Base-by-base conservation (phyloP, 2,329 filamentous ascomycete species). In the Metarhizium anisopliae region DNA sequence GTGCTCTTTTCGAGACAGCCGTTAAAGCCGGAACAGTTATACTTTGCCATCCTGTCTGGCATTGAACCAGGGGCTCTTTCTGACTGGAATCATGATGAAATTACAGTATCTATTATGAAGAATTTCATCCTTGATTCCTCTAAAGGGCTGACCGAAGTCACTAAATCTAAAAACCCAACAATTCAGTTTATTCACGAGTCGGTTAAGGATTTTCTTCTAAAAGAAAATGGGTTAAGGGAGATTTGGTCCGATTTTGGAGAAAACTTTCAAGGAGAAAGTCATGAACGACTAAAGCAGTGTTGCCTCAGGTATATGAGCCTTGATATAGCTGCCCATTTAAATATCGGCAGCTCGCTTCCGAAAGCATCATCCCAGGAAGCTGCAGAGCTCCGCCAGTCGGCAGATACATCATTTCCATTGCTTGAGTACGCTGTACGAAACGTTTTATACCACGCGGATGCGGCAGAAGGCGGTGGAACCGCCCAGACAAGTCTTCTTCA, bases 101-200 rank as follows among this genome's bases (percentile, higher is more conserved):
- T 47, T 30, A 53, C 52, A 20, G 13, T 20, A 18, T 13, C 14
- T 14, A 29, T 38, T 38, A 38, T 53, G 13, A 40, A 63, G 1
- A 63, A 53, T 6, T 75, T 67, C 36, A 63, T 79, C 0, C 53
- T 72, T 0, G 66, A 59, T 49, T 71, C 65, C 0, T 79, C 77
- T 0, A 79, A 78, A 58, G 77, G 77, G 0, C 68, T 79, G 16
- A 72, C 70, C 0, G 74, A 78, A 56, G 55, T 68, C 1, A 73
- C 68, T 0, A 67, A 62, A 35, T 59, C 61, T 0, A 57, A 63
- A 10, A 20, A 20, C 0, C 57, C 51, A 2, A 69, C 60, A 0
- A 69, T 77, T 1, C 76, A 78, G 55, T 78, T 51, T 58, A 79
- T 80, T 10, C 78, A 81, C 45, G 75, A 80, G 58, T 77, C 77